Evolutionary conservation across 1,139 yeast genomes (phyloP), one percentile per base, ranked within the genome.

Genomic region (Wickerhamiella pararugosa): DNA sequence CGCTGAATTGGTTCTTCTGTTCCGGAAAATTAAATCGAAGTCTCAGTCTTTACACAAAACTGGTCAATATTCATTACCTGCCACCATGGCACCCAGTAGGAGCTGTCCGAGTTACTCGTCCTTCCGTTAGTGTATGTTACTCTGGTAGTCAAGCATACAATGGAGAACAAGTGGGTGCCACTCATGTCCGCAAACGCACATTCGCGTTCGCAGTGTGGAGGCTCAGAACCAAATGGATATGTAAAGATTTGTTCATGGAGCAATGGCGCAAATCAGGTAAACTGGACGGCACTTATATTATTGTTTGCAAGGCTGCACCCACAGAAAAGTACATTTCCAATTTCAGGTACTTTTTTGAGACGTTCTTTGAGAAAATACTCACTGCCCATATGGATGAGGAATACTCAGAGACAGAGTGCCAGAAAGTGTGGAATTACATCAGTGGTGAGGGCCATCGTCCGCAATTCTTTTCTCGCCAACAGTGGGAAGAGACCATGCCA

Each of bases 231-330:
- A 67, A 72, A 9, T 60, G 67, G 39, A 69, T 65, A 29, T 59
- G 54, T 57, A 67, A 57, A 58, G 62, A 45, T 7, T 47, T 56
- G 4, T 57, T 68, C 32, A 52, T 57, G 44, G 46, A 56, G 21
- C 50, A 55, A 8, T 63, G 63, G 54, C 47, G 47, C 8, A 32
- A 49, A 21, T 48, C 45, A 1, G 62, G 60, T 0, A 43, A 51
- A 7, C 61, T 56, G 29, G 75, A 71, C 50, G 79, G 79, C 0
- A 51, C 72, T 5, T 79, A 70, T 50, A 56, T 63, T 34, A 65
- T 71, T 44, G 51, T 57, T 7, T 53, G 67, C 15, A 45, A 48
- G 6, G 50, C 60, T 9, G 63, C 66, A 4, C 79, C 81, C 0
- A 58, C 59, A 0, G 1, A 53, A 59, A 28, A 15, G 21, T 15